These are phyloP conservation scores for Bryoerythrophyllum caledonicum DNA, from an alignment of 225 moss, liverwort and hornwort genomes.

Conservation along the genomic window DNA sequence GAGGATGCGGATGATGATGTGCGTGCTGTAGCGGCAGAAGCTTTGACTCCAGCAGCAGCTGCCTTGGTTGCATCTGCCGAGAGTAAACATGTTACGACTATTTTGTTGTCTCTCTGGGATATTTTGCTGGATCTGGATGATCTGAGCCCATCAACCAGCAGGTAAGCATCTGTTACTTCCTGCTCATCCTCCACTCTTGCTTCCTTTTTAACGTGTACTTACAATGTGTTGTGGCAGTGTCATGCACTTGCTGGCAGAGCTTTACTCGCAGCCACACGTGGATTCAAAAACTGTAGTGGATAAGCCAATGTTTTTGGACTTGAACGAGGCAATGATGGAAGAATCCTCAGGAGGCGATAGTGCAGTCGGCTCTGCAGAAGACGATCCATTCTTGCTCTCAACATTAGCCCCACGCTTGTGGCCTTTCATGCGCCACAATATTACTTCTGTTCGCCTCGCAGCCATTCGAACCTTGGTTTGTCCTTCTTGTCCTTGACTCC, in stretches of 20 bases:
- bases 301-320: constrained; percentile 63
- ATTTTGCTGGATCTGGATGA: constrained; percentile 82
- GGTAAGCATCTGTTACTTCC: constrained; percentile 37
- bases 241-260: constrained; percentile 82
- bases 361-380: constrained; percentile 53
- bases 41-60: constrained; percentile 79
- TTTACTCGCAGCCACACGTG: constrained; percentile 81
- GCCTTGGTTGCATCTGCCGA: constrained; percentile 71
- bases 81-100: constrained; percentile 60
- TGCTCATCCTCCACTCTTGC: constrained; percentile 9
- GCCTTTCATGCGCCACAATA: constrained; percentile 90
- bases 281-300: constrained; percentile 54
- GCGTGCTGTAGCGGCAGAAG: constrained; percentile 84
- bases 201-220: background rate
- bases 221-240: constrained; percentile 52
- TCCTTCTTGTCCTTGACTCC: constrained; percentile 7
- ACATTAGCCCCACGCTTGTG: constrained; percentile 78
- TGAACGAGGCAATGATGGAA: constrained; percentile 69
- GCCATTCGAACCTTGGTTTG: constrained; percentile 78
- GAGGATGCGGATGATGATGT: constrained; percentile 89
- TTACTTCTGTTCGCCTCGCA: constrained; percentile 85
- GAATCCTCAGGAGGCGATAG: constrained; percentile 40
- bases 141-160: constrained; percentile 88
- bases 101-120: constrained; percentile 77
- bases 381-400: constrained; percentile 70